Evolutionary conservation across 2,329 filamentous ascomycete genomes (phyloP), one percentile per base, ranked within the genome.

Genomic region (Xylaria sp.): DNA sequence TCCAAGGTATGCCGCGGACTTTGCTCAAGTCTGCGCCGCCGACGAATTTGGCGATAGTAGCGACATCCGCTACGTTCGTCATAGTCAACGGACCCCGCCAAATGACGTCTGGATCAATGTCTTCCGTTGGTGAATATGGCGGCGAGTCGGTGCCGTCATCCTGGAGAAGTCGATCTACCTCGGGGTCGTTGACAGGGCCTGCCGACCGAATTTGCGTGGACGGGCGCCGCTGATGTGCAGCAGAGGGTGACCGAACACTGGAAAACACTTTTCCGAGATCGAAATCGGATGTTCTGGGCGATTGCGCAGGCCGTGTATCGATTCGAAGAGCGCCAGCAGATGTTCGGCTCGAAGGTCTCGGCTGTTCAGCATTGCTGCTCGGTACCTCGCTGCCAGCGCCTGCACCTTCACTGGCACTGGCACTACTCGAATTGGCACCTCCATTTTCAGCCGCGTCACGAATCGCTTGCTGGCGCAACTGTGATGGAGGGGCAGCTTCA

Each of bases 221-320:
- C 48, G 78, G 74, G 51, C 80, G 77, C 47, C 79, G 78, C 63
- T 73, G 76, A 59, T 76, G 74, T 52, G 79, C 74, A 59, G 74
- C 72, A 54, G 82, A 78, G 65, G 92, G 91, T 1, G 91, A 94
- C 67, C 88, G 87, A 47, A 95, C 90, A 65, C 87, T 90, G 4
- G 87, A 89, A 73, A 92, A 94, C 30, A 96, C 91, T 62, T 90
- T 89, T 68, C 90, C 87, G 70, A 96, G 90, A 69, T 96, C 90
- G 68, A 95, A 96, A 68, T 86, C 82, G 8, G 80, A 75, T 54
- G 77, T 75, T 57, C 72, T 79, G 0, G 84, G 83, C 1, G 86
- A 83, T 3, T 79, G 76, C 66, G 74, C 68, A 59, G 66, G 57
- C 5, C 82, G 78, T 53, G 80, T 74, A 42, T 81, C 78, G 59